These are phyloP conservation scores for Xylaria sp. DNA, from an alignment of 2,329 filamentous ascomycete species.

Conservation along the genomic window DNA sequence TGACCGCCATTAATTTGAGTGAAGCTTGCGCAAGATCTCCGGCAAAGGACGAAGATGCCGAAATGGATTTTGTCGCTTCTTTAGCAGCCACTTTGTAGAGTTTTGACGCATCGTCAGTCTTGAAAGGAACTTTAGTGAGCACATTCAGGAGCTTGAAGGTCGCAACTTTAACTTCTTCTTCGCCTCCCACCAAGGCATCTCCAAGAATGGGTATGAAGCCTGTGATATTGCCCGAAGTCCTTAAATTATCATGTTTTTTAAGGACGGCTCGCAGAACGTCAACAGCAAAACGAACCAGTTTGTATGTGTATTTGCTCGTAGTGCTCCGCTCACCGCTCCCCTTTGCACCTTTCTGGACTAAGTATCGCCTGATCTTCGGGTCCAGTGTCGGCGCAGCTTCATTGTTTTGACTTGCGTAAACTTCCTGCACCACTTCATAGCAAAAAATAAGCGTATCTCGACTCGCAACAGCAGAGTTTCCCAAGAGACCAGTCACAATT, in stretches of 20 bases:
- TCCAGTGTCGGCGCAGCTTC: conserved; percentile 66
- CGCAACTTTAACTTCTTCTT: conserved; percentile 93
- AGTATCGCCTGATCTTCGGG: conserved; percentile 74
- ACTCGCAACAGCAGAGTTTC: conserved; percentile 81
- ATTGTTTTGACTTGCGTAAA: conserved; percentile 73
- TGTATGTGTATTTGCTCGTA: conserved; percentile 84
- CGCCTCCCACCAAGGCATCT: conserved; percentile 82
- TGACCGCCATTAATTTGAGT: conserved; percentile 85
- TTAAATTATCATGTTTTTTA: conserved; percentile 83
- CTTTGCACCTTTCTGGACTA: conserved; percentile 83
- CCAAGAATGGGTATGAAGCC: conserved; percentile 92
- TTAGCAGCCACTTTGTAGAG: conserved; percentile 81
- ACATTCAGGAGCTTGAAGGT: conserved; percentile 86
- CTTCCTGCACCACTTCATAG: conserved; percentile 91
- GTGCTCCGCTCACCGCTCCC: conserved; percentile 77
- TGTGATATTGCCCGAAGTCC: conserved; percentile 80
- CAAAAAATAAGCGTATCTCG: conserved; percentile 92
- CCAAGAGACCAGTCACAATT: conserved; percentile 83
- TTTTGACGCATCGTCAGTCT: conserved; percentile 72
- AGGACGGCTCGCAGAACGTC: conserved; percentile 88
- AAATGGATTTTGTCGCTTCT: conserved; percentile 85
- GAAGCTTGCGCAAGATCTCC: conserved; percentile 88
- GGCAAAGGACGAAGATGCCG: conserved; percentile 79
- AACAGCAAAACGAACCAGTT: conserved; percentile 86
- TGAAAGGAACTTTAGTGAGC: conserved; percentile 85